Base-by-base conservation (phyloP, 2,329 filamentous ascomycete genomes). In the Neonectria neomacrospora region DNA sequence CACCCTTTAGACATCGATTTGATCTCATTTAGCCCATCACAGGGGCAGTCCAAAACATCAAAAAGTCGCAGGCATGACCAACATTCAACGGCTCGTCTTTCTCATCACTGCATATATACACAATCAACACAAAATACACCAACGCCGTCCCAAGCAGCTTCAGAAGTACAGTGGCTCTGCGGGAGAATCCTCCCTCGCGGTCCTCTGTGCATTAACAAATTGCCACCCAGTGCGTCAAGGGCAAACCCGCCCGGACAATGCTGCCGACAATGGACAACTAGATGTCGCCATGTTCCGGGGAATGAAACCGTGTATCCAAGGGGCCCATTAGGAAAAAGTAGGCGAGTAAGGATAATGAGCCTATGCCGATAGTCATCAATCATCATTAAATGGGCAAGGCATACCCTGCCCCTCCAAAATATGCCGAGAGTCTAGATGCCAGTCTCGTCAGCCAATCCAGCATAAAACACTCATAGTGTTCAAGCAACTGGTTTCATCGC, bases 351-450 rank as follows among this genome's bases (percentile, higher is more conserved):
- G 23, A 16, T 14, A 51, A 58, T 28, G 23, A 42, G 44, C 45
- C 45, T 47, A 45, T 52, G 39, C 42, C 41, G 7, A 48, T 48
- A 47, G 55, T 59, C 54, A 50, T 63, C 42, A 58, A 58, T 63
- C 34, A 42, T 60, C 54, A 63, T 59, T 28, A 54, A 34, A 42
- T 23, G 39, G 37, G 22, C 53, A 22, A 18, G 28, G 12, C 11
- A 23, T n/a, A 9, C 44, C 44, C 41, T 23, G 23, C 44, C 53
- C 44, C 26, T 22, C 45, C 18, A 53, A 26, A 14, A 28, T 18
- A 37, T n/a, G 42, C 12, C 12, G 22, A 26, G n/a, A 47, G 41
- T 18, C 52, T 45, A 53, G 26, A 58, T 53, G n/a, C 42, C 55
- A 32, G 20, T 51, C 37, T 41, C 26, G 22, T 45, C 44, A 28